A percentile compares a stretch with the other conserved stretches of the same genome.
Conservation (phyloP, 768 basidiomycete genomes). For the Panaeolus cyanescens region DNA sequence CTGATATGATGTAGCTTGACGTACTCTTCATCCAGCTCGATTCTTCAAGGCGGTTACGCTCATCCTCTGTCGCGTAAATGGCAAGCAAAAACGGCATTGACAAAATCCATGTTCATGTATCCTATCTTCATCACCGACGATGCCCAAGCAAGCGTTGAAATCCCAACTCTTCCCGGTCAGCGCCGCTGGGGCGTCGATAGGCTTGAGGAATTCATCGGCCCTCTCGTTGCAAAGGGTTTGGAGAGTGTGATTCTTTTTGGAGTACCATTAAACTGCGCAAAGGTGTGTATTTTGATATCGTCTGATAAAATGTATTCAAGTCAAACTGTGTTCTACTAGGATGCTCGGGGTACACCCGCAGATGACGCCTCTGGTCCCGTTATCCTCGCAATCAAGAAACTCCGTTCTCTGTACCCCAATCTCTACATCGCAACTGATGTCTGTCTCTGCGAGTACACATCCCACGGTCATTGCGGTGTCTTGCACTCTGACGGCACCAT, state of each 20-base stretch:
- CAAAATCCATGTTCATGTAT: constrained; percentile 97
- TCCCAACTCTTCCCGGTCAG: constrained; percentile 82
- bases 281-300: constrained; percentile 50
- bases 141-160: constrained; percentile 78
- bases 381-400: constrained; percentile 84
- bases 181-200: constrained; percentile 94
- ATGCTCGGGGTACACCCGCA: constrained; percentile 80
- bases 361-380: constrained; percentile 92
- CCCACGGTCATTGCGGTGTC: constrained; percentile 94
- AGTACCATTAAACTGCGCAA: constrained; percentile 78
- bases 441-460: constrained; percentile 99
- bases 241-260: constrained; percentile 94
- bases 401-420: constrained; percentile 76
- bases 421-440: constrained; percentile 94
- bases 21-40: constrained; percentile 45
- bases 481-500: constrained; percentile 77
- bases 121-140: constrained; percentile 99
- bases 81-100: constrained; percentile 79
- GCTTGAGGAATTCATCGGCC: constrained; percentile 83
- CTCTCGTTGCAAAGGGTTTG: constrained; percentile 88
- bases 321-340: constrained; percentile 45
- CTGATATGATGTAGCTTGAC: neutral
- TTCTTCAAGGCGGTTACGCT: constrained; percentile 91
- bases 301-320: neutral
- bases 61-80: constrained; percentile 88